Conservation (phyloP, 495 filamentous ascomycete species). For the Neurospora africana region DNA sequence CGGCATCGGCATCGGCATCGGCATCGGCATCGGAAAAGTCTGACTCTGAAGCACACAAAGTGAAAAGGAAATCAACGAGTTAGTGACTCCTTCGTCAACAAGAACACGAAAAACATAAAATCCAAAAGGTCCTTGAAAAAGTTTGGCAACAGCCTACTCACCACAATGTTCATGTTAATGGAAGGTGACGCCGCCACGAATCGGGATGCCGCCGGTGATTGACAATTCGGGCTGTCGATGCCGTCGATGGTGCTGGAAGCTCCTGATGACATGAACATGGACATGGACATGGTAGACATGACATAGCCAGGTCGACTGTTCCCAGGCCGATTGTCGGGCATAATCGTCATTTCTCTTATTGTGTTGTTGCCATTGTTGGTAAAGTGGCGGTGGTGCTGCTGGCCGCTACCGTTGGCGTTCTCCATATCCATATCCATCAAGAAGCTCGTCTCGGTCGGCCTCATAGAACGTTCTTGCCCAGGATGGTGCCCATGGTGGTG, state of each 20-base stretch:
- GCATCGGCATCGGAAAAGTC: too few relatives aligned
- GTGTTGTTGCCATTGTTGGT: too few relatives aligned
- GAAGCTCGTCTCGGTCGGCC: background rate
- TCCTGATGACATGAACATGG: background rate
- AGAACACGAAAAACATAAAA: background rate
- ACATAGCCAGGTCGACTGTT: background rate
- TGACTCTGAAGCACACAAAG: background rate
- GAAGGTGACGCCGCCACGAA: background rate
- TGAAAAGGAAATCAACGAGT: background rate
- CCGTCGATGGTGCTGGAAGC: background rate
- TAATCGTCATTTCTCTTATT: background rate
- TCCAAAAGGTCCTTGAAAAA: background rate
- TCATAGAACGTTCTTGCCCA: background rate
- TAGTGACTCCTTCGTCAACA: background rate
- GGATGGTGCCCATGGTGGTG: background rate
- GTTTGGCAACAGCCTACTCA: background rate
- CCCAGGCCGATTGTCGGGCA: background rate
- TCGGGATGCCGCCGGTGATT: background rate
- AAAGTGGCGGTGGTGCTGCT: background rate
- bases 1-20: too few relatives aligned
- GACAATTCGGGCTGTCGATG: too few relatives aligned
- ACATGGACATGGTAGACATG: background rate
- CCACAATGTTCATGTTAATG: background rate
- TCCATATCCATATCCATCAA: background rate
- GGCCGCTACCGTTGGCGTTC: background rate